Base-by-base conservation (phyloP, 345 rosid genomes). In the Ceriops decandra region DNA sequence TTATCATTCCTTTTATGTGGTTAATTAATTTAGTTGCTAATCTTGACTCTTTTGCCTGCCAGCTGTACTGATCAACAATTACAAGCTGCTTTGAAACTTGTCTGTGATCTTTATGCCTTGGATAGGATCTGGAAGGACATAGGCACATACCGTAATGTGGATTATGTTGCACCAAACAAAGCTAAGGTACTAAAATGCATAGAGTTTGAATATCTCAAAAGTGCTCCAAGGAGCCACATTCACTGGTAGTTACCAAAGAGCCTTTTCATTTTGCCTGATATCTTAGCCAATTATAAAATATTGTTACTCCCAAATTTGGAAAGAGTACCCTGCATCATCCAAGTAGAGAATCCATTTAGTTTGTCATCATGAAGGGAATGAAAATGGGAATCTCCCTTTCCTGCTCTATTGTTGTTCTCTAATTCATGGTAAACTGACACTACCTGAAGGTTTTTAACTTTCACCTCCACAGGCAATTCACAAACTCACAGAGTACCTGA, bases 131-230 rank as follows among this genome's bases (percentile, higher is more conserved):
- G 98, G 98, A 84, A 85, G 58, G 97, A 93, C 82, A 89, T 93
- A 21, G 98, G 98, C 79, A 93, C 98, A 0, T 90, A 90, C 82
- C 92, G 86, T 57, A 91, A 84, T 52, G 97, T 93, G 27, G 98
- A 93, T 69, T 93, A 89, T 74, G 92, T 95, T 16, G 98, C 99
- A 7, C 99, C 98, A 54, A 92, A 95, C 88, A 95, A 95, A 85
- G 98, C 99, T 5, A 95, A 95, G 98, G 99, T 95, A 85, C 63
- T 57, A 52, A 30, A 22, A 51, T 52, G 16, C 35, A 42, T 32
- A 17, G 52, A n/a, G n/a, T 46, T 51, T 28, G 4, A 35, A 57
- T 54, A 20, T 16, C n/a, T 42, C 22, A 58, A 16, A 7, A 62
- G 35, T 54, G 35, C 53, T 60, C 32, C 26, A 13, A 20, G 47